Evolutionary conservation across 1,284 basidiomycete genomes (phyloP), one percentile per base, ranked within the genome.

Genomic region (Naganishia sp.): DNA sequence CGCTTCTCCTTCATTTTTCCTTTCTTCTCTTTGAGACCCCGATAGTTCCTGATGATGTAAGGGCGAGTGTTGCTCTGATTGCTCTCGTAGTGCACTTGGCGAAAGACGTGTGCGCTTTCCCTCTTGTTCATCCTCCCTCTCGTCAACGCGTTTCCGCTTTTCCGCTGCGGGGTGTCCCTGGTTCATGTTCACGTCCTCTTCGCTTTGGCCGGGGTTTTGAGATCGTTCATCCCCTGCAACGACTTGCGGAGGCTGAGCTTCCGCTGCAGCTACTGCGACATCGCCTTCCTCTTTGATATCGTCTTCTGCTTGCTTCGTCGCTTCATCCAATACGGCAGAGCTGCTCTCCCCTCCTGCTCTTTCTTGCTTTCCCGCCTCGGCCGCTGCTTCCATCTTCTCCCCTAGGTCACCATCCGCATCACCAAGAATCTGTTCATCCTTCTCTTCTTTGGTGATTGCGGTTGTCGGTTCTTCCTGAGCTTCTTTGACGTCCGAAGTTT

Each of bases 241-340:
- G 28, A 71, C 23, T 3, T 70, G 63, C 43, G 53, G 67, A 10
- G 70, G 55, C 3, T 61, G 64, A 15, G 65, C 68, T 5, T 72
- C 70, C 36, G 69, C 68, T 25, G 68, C 66, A 15, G 67, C 59
- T 44, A 69, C 31, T 0, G 43, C 63, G 13, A 70, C 71, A 48
- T 70, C 70, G 39, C 46, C 70, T 66, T 73, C 73, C 57, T 73
- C 72, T 42, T 69, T 69, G 0, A 69, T 69, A 2, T 73, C 55
- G 3, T 64, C 68, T 70, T 70, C 49, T 72, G 70, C 42, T 60
- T 44, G 31, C 31, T 63, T 50, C 21, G 66, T 23, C 13, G 48
- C 16, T 23, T 52, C 13, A 16, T 33, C 42, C 23, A 9, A 61
- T 13, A 43, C 23, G 15, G 64, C 21, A 36, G 36, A 45, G 13